A percentile compares a stretch with the other conserved stretches of the same genome.
phyloP scores from a whole-genome alignment of 2,329 filamentous ascomycete species.

The Atkinsonella texensis region DNA sequence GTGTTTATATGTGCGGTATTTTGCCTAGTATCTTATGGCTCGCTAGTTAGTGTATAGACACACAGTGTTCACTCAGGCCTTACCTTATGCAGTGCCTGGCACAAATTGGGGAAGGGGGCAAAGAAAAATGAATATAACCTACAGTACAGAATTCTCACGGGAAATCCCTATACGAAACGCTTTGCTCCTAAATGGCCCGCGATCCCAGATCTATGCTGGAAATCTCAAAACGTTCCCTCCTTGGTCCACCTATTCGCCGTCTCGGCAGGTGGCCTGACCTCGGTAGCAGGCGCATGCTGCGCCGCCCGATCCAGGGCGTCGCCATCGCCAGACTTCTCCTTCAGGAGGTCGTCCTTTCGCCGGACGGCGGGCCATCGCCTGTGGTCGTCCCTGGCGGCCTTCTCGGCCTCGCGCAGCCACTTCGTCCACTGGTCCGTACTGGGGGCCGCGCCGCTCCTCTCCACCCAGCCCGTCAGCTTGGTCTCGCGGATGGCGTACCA shows the following conservation, averaged over 20 bases:
- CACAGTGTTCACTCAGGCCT: no score
- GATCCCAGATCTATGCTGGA: neutral
- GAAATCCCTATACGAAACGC: neutral
- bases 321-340: constrained; percentile 12
- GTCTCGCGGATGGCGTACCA: constrained; percentile 49
- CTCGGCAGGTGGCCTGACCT: constrained; percentile 12
- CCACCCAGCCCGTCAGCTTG: constrained; percentile 38
- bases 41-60: no score
- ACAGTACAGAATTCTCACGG: no score
- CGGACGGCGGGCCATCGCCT: constrained; percentile 34
- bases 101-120: no score
- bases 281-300: constrained; percentile 18
- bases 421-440: constrained; percentile 37
- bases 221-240: constrained; percentile 13
- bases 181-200: no score
- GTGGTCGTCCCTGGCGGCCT: constrained; percentile 21
- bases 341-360: constrained; percentile 38
- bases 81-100: no score
- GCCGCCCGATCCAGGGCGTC: constrained; percentile 15
- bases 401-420: constrained; percentile 40
- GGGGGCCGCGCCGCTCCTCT: constrained; percentile 38
- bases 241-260: constrained; percentile 11
- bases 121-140: no score
- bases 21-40: no score
- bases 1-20: no score